These are phyloP conservation scores for Globisporangium parvum DNA, from an alignment of 352 stramenopile species.

Conservation along the genomic window DNA sequence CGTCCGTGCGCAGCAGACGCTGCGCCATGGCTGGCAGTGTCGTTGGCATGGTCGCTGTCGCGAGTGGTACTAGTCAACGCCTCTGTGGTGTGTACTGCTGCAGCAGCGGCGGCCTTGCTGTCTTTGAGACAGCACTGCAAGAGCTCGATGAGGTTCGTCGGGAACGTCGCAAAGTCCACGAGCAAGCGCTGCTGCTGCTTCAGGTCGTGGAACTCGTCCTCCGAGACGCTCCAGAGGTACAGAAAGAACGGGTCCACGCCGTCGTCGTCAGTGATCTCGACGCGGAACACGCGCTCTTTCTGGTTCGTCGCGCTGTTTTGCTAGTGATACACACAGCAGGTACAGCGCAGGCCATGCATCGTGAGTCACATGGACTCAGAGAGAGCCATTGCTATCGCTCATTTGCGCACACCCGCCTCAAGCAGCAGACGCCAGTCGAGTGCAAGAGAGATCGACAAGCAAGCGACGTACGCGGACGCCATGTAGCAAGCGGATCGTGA, in stretches of 20 bases:
- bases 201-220: constrained; percentile 93
- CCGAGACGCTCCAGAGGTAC: constrained; percentile 90
- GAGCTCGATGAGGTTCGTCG: constrained; percentile 90
- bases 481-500: constrained; percentile 73
- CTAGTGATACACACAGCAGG: constrained; percentile 12
- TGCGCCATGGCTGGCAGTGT: constrained; percentile 6
- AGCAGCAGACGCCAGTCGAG: background rate
- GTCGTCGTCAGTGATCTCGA: constrained; percentile 92
- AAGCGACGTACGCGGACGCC: constrained; percentile 55
- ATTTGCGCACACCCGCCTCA: background rate
- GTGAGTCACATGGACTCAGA: background rate
- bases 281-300: constrained; percentile 86
- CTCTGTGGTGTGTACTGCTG: background rate
- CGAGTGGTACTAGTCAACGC: background rate
- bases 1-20: constrained; percentile 1
- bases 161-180: constrained; percentile 92
- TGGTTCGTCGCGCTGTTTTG: constrained; percentile 73
- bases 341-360: background rate
- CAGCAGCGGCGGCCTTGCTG: constrained; percentile 31
- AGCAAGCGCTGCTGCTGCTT: constrained; percentile 92
- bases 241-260: constrained; percentile 90
- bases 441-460: background rate
- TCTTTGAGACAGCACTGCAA: constrained; percentile 84
- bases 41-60: background rate
- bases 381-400: background rate